Base-by-base conservation (phyloP, 2,329 filamentous ascomycete genomes). In the Parastagonospora nodorum region DNA sequence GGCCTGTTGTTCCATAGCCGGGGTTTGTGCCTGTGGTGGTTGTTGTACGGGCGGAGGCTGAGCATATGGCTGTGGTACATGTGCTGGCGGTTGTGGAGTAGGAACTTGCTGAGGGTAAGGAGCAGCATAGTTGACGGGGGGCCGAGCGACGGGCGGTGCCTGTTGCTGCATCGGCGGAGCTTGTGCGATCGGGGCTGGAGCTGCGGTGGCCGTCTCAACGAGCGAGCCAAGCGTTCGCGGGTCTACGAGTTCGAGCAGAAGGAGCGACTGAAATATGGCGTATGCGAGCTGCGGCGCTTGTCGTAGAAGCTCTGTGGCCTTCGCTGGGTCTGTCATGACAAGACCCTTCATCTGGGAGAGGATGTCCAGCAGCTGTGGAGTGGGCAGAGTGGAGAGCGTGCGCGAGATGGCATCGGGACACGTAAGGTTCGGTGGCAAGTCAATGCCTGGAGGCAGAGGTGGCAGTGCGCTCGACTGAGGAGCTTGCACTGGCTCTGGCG, bases 211-310 rank as follows among this genome's bases (percentile, higher is more conserved):
- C 47, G 75, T 72, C 67, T 95, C 89, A 45, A 97, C 82, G 28
- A 97, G 90, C 4, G 88, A 87, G 56, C 88, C 84, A 47, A 97
- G 86, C 2, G 92, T 87, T 63, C 87, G 87, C 11, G 90, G 89
- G 50, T 94, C 93, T 48, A 97, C 91, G 8, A 97, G 85, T 39
- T 92, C 91, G 84, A 97, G 94, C 32, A 97, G 84, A 2, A 97
- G 84, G 8, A 97, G 83, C 19, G 92, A 89, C 75, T 97, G 93
- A 77, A 97, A 97, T 60, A 97, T 88, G 50, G 94, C 94, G 67
- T 96, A 97, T 4, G 90, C 86, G 38, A 99, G 85, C 75, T 99
- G 94, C 0, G 94, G 94, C 1, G 92, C 92, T 77, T 93, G 88
- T 55, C 88, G 83, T 36, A 99, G 84, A 35, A 97, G 85, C 68